Base-by-base conservation (phyloP, 495 filamentous ascomycete species). In the Aspergillus nanangensis region DNA sequence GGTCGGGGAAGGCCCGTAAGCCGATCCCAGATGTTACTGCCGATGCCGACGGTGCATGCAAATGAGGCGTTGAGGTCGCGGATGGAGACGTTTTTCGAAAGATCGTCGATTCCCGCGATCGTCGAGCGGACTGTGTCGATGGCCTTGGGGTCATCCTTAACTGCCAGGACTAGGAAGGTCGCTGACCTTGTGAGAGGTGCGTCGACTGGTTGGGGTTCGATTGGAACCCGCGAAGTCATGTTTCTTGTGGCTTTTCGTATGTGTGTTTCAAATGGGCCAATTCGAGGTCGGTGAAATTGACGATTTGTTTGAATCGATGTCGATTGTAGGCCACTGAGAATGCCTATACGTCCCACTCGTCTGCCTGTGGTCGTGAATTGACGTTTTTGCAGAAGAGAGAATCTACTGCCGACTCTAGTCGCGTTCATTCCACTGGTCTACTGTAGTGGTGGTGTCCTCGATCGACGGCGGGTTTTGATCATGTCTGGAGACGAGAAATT, bases 31-130 rank as follows among this genome's bases (percentile, higher is more conserved):
- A 68, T 63, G 14, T 61, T 48, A 45, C 68, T 71, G 37, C 78
- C 76, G 34, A 81, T 77, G 40, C 76, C 78, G 9, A 76, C 74
- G 2, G 75, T 76, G 48, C 75, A 79, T 20, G 74, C 56, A 48
- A 81, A 78, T 14, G 57, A 57, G 17, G 74, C 68, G 11, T 44
- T 57, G 4, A 70, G 65, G 39, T 80, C 76, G 25, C 78, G 75
- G 27, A 80, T 70, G 5, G 70, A 52, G 24, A 81, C 70, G 42
- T 78, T 80, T 49, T 81, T 81, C 23, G 74, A 52, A 31, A 80
- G 65, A 38, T 65, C 61, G 25, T 57, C 58, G 34, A 80, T 52
- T 20, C 53, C 51, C 11, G 76, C 66, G 14, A 80, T 58, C 7
- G 71, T 64, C 1, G 68, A 72, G 27, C 71, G 71, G 10, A 75